Base-by-base conservation (phyloP, 352 stramenopile genomes). In the Globisporangium abappressorium region DNA sequence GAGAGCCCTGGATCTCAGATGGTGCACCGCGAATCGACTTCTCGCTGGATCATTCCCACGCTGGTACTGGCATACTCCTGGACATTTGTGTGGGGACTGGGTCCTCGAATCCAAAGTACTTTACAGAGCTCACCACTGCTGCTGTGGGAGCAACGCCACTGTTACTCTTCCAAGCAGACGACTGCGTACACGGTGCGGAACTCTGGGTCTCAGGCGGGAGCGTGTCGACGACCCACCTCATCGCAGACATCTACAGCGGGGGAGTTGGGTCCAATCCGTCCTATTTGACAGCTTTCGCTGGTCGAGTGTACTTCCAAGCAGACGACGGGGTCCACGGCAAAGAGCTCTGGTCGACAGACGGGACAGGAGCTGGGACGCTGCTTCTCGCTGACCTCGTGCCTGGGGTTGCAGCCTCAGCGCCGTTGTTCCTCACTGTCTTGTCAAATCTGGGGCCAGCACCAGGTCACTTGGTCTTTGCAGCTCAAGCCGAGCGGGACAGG, bases 151-250 rank as follows among this genome's bases (percentile, higher is more conserved):
- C 55, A 5, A 53, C 49, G 20, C 26, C 41, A 28, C 57, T 82
- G 15, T 51, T 97, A 15, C 76, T 95, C 12, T 98, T 98, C 65
- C 80, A 89, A 55, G 92, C 92, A 7, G 75, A 94, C 66, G 92
- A 98, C 65, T 90, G 91, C 57, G 62, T 81, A 11, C 82, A 89
- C 36, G 92, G 92, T 15, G 24, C 70, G 3, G 92, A 98, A 70
- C 73, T 98, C 9, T 98, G 92, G 92, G 43, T 57, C 0, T 91
- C 74, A 22, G 81, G 93, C 64, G 89, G 88, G 20, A 88, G 76
- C 2, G 57, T 33, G 2, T 38, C 41, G 6, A 78, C 81, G 41
- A 96, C 85, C 4, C 41, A 34, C 18, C 65, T 96, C 5, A 63
- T 98, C n/a, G 34, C 69, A 2, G 87, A 96, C 61, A 85, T 97